Evolutionary conservation across 768 basidiomycete genomes (phyloP).

Genomic region (Termitomyces sp.): DNA sequence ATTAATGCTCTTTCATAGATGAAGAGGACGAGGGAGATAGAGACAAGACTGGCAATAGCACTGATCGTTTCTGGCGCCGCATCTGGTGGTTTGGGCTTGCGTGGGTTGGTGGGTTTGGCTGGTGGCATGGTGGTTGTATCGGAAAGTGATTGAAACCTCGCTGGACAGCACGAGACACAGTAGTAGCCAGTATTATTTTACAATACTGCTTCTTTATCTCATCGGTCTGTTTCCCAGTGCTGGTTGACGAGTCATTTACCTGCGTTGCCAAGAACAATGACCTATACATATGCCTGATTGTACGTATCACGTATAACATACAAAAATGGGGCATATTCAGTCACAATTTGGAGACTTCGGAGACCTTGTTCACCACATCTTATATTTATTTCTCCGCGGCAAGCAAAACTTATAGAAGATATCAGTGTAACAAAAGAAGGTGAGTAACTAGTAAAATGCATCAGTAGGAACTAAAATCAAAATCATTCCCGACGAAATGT

Average conservation of each 20-base stretch:
- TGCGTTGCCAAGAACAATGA: not conserved
- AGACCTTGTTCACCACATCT: not conserved
- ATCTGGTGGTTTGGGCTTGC: constrained; percentile 1
- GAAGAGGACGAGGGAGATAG: constrained; percentile 54
- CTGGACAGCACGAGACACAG: not conserved
- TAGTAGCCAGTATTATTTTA: not conserved
- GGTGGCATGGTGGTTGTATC: constrained; percentile 8
- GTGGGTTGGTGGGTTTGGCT: constrained; percentile 1
- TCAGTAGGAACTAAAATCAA: constrained; percentile 4
- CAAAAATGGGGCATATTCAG: not conserved
- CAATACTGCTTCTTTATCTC: too few relatives aligned
- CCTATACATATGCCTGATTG: not conserved
- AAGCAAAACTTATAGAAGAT: not conserved
- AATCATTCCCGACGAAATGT: constrained; percentile 14
- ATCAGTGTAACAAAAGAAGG: not conserved
- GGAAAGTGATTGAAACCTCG: constrained; percentile 5
- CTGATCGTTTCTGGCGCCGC: constrained; percentile 2
- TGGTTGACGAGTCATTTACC: not conserved
- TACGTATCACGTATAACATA: not conserved
- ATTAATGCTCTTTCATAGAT: constrained; percentile 58
- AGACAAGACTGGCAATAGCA: constrained; percentile 6
- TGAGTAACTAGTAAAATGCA: not conserved
- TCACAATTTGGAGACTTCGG: too few relatives aligned
- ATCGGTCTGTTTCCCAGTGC: not conserved
- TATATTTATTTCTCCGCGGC: not conserved